Percentiles rank a stretch among this genome's conserved stretches.
These are phyloP conservation scores for Torrubiella hemipterigena DNA, from an alignment of 2,329 filamentous ascomycete genomes.

Conservation along the genomic window DNA sequence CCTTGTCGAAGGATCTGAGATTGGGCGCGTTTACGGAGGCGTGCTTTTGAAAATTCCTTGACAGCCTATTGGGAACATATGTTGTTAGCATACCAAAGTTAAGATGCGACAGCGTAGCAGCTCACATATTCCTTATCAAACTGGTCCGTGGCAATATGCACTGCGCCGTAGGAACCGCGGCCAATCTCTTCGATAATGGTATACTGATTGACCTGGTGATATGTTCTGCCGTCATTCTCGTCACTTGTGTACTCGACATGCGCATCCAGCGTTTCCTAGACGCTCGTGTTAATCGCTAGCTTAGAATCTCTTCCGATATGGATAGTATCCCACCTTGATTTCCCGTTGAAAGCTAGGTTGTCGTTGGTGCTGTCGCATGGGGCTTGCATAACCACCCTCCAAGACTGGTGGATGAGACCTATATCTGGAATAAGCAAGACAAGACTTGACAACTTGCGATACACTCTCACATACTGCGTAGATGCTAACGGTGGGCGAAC, in stretches of 20 bases:
- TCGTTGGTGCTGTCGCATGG: slow-evolving; percentile 44
- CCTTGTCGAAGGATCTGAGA: slow-evolving; percentile 64
- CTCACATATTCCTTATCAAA: slow-evolving; percentile 87
- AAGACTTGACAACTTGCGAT: neutral
- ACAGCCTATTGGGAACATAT: slow-evolving; percentile 66
- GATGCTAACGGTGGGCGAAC: no score
- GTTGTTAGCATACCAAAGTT: slow-evolving; percentile 8
- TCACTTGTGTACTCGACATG: slow-evolving; percentile 77
- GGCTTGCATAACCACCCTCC: slow-evolving; percentile 37
- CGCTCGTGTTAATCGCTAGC: no score
- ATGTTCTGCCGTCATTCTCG: slow-evolving; percentile 65
- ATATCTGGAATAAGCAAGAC: slow-evolving; percentile 2
- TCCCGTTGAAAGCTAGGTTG: slow-evolving; percentile 46
- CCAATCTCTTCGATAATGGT: slow-evolving; percentile 90
- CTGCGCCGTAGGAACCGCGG: slow-evolving; percentile 88
- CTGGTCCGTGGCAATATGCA: slow-evolving; percentile 82
- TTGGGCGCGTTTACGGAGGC: slow-evolving; percentile 78
- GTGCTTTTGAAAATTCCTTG: slow-evolving; percentile 94
- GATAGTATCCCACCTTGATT: slow-evolving; percentile 45
- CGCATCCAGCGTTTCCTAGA: slow-evolving; percentile 81
- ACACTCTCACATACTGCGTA: no score
- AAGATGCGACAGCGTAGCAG: slow-evolving; percentile 2
- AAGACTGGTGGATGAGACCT: slow-evolving; percentile 31
- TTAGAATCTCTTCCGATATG: no score
- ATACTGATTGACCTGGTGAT: slow-evolving; percentile 92